Evolutionary conservation across 2,329 filamentous ascomycete species (phyloP).

Genomic region (Thermothelomyces thermophilus): DNA sequence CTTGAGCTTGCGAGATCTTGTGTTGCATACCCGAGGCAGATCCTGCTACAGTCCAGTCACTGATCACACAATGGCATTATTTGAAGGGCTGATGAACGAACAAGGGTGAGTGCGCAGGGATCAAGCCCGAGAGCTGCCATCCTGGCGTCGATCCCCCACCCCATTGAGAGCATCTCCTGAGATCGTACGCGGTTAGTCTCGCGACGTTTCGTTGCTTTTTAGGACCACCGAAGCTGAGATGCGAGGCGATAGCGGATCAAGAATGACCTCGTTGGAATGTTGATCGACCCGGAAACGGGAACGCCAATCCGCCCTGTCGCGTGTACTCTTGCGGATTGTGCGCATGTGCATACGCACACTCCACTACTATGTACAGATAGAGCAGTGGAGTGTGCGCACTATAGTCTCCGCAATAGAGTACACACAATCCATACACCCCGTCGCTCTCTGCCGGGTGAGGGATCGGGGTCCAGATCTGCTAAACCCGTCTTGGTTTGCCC

Average conservation of each 20-base stretch:
- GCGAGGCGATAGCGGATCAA: neutral
- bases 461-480: slow-evolving; percentile 2
- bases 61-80: neutral
- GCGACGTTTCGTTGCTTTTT: slow-evolving; percentile 6
- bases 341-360: no score
- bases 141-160: slow-evolving; percentile 2
- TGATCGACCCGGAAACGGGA: neutral
- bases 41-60: slow-evolving; percentile 6
- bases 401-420: no score
- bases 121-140: neutral
- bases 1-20: slow-evolving; percentile 11
- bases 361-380: no score
- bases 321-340: no score
- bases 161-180: neutral
- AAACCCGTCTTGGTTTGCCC: neutral
- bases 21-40: slow-evolving; percentile 11
- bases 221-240: neutral
- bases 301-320: neutral
- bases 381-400: no score
- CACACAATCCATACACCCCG: no score
- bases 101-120: neutral
- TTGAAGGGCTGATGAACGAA: neutral
- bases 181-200: neutral
- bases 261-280: neutral
- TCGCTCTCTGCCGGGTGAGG: neutral